Base-by-base conservation (phyloP, 1,139 yeast species). In the Geotrichum bryndzae region DNA sequence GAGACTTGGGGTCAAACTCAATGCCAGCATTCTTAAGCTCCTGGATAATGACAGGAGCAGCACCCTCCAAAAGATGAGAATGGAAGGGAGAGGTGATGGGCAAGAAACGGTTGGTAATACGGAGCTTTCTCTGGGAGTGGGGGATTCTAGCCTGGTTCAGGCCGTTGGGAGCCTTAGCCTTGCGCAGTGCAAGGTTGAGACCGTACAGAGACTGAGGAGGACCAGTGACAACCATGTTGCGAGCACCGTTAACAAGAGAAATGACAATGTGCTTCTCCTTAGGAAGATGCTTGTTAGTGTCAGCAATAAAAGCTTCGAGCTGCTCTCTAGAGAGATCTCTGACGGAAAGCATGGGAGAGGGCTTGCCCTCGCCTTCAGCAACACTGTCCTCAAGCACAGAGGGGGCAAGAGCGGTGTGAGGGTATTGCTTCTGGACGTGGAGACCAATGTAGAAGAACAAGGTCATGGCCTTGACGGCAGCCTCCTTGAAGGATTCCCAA, bases 121-220 rank as follows among this genome's bases (percentile, higher is more conserved):
- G 88, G 76, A 92, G 84, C 78, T 94, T 94, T 80, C 99, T 86
- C 82, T 94, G 91, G 68, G 94, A 86, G 79, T 80, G 83, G 63
- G 99, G 99, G 65, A 91, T 83, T 79, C 99, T 86, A 63, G 96
- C 87, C 81, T 94, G 99, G 73, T 92, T 96, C 71, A 90, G 83
- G 59, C 98, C 98, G 61, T 94, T 81, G 63, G 96, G 90, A 59
- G 98, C 98, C 80, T 94, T 94, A 67, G 91, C 89, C 78, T 90
- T 90, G 82, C 99, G 87, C 74, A 94, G 82, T 64, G 94, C 84
- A 73, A 94, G 82, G 78, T 92, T 92, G 72, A 94, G 84, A 81
- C 99, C 99, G 72, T 94, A 94, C 68, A 94, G 82, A n/a, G 98
- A 91, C 81, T 91, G 97, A 62, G 99, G 98, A 60, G 99, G 99